A percentile compares a stretch with the other conserved stretches of the same genome.
phyloP scores from a whole-genome alignment of 495 filamentous ascomycete species.

The Penicillium ochrochloron region DNA sequence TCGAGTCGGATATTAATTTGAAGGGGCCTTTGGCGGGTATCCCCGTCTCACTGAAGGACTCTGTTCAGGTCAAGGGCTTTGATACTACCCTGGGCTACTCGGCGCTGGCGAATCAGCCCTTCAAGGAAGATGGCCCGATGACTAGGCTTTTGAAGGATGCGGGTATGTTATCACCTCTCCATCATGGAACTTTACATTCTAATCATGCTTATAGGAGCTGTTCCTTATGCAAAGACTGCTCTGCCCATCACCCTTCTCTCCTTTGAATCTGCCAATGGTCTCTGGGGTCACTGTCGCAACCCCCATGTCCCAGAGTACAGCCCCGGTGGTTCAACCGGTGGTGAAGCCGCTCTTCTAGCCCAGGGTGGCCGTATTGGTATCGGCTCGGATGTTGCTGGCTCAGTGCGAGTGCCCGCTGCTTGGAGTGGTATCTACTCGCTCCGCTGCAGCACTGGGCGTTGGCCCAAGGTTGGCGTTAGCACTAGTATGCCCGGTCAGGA shows the following conservation, averaged over 20 bases:
- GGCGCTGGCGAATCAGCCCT: slow-evolving; percentile 67
- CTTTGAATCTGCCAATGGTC: slow-evolving; percentile 90
- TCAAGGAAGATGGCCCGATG: slow-evolving; percentile 70
- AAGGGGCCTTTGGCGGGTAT: slow-evolving; percentile 88
- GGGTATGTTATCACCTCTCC: slow-evolving; percentile 42
- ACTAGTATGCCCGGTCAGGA: slow-evolving; percentile 97
- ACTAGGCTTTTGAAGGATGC: slow-evolving; percentile 84
- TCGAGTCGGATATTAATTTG: slow-evolving; percentile 69
- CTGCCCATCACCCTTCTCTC: slow-evolving; percentile 88
- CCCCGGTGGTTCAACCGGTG: slow-evolving; percentile 89
- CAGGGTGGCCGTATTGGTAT: slow-evolving; percentile 90
- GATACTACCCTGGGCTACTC: slow-evolving; percentile 87
- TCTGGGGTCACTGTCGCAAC: slow-evolving; percentile 83
- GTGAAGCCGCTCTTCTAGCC: slow-evolving; percentile 84
- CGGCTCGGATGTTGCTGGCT: slow-evolving; percentile 92
- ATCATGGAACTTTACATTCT: not conserved
- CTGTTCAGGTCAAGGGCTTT: slow-evolving; percentile 82
- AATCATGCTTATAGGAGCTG: slow-evolving; percentile 59
- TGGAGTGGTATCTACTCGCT: slow-evolving; percentile 90
- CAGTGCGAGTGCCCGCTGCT: slow-evolving; percentile 86
- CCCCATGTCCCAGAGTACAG: slow-evolving; percentile 84
- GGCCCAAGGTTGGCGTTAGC: slow-evolving; percentile 82
- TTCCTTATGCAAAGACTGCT: slow-evolving; percentile 96
- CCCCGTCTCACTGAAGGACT: slow-evolving; percentile 88
- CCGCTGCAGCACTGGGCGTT: slow-evolving; percentile 92